Percentiles rank a stretch among this genome's conserved stretches.
Conservation (phyloP, 768 basidiomycete species). For the Naganishia randhawae region DNA sequence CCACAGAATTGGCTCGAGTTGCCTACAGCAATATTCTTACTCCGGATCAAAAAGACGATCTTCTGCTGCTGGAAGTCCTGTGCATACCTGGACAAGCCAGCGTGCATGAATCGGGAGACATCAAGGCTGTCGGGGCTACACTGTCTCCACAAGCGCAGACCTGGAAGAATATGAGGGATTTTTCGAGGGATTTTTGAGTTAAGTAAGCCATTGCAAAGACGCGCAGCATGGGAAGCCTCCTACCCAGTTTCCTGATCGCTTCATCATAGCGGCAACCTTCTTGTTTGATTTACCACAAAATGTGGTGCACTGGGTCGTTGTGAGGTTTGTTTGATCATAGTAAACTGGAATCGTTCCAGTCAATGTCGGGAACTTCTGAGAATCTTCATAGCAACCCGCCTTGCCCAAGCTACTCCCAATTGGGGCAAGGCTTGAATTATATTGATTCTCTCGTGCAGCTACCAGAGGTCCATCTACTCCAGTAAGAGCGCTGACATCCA, state of each 20-base stretch:
- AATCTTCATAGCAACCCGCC: conserved; percentile 35
- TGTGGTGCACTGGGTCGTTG: conserved; percentile 28
- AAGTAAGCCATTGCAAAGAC: too few relatives aligned
- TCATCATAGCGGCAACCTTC: conserved; percentile 32
- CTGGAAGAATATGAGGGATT: neutral
- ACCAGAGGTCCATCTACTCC: conserved; percentile 38
- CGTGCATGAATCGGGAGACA: conserved; percentile 26
- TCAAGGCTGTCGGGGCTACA: conserved; percentile 13
- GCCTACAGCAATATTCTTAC: neutral
- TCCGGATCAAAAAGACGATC: neutral
- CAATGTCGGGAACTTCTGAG: conserved; percentile 13
- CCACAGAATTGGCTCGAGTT: conserved; percentile 26
- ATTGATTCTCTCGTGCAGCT: conserved; percentile 29
- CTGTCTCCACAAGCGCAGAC: conserved; percentile 18
- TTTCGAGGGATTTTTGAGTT: too few relatives aligned
- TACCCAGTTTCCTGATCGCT: conserved; percentile 1
- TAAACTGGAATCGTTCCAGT: conserved; percentile 28
- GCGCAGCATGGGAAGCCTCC: neutral
- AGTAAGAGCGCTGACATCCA: conserved; percentile 32
- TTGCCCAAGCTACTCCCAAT: conserved; percentile 38
- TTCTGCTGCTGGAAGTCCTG: neutral
- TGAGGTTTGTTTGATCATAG: conserved; percentile 31
- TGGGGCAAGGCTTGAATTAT: conserved; percentile 27
- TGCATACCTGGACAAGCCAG: conserved; percentile 29
- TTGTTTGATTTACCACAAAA: conserved; percentile 31